Base-by-base conservation (phyloP, 371 early-diverging fungal genomes). In the Mucor mucedo region DNA sequence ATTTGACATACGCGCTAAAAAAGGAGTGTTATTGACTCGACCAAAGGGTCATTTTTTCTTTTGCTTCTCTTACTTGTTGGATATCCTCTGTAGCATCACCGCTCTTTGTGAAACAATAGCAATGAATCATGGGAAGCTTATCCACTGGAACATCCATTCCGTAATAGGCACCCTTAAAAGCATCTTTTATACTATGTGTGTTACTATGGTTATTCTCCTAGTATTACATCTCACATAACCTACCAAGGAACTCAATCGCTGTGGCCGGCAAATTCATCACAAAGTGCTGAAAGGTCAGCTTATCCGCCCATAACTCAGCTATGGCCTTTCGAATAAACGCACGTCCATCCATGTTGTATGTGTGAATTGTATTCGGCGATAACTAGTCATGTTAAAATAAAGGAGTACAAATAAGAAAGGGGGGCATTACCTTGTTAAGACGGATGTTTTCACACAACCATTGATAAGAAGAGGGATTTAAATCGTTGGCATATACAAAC, bases 251-350 rank as follows among this genome's bases (percentile, higher is more conserved):
- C 65, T 96, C 98, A 45, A 98, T 87, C 1, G 98, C 96, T 2
- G 94, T 93, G 5, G 95, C 98, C 0, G 99, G 98, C 38, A 99
- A 81, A 72, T 99, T 98, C 98, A 99, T 97, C 2, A 98, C 89
- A 66, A 94, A 95, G 73, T 99, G 99, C 55, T 93, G 85, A 70
- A 97, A 97, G 10, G 86, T 8, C 35, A 35, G 35, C 35, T 82
- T 10, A 14, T 35, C 3, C 27, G 27, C 35, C 33, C 58, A 9
- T 80, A 84, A 63, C 65, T 86, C 83, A 28, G 68, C 57, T 52
- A 93, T 69, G 0, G 92, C 89, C 44, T 87, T 59, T 55, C 83
- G 77, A 44, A 99, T 91, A 72, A 98, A 99, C 8, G 89, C 91
- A 6, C 95, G 86, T 4, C 95, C 99, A 71, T 98, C 98, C 77